These are phyloP conservation scores for Macrolepiota dolichaula DNA, from an alignment of 768 basidiomycete genomes.

Conservation along the genomic window DNA sequence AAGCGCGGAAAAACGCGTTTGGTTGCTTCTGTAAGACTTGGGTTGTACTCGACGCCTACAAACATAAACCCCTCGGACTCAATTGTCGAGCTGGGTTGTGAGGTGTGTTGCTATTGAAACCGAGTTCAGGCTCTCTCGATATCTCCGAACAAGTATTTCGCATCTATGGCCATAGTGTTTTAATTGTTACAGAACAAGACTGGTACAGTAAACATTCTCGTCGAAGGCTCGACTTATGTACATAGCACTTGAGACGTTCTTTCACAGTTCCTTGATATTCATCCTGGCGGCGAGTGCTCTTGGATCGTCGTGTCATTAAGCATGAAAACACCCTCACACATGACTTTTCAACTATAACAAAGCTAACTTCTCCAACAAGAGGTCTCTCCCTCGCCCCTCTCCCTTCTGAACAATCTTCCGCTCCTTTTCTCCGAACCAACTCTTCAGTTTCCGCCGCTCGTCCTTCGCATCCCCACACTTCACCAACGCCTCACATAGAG, in stretches of 20 bases:
- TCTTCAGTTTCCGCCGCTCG: constrained; percentile 43
- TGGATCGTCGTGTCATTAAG: background rate
- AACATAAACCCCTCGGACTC: constrained; percentile 7
- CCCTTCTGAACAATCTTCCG: constrained; percentile 45
- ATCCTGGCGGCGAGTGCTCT: background rate
- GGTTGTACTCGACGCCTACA: constrained; percentile 17
- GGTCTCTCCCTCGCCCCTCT: constrained; percentile 65
- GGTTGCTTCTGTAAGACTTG: constrained; percentile 17
- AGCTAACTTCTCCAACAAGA: constrained; percentile 60
- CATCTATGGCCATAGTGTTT: background rate
- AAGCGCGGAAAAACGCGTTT: constrained; percentile 20
- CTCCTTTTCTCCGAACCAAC: constrained; percentile 55
- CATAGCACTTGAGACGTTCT: background rate
- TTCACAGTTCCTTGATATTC: too few species aligned
- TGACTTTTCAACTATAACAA: constrained; percentile 22
- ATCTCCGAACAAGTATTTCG: background rate
- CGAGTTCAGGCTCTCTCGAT: constrained; percentile 15
- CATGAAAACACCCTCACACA: background rate
- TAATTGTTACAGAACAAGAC: background rate
- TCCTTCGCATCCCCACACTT: constrained; percentile 30
- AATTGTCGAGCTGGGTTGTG: constrained; percentile 14
- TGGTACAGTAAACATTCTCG: background rate
- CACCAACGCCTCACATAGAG: constrained; percentile 59
- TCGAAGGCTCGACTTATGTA: background rate
- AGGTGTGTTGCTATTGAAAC: constrained; percentile 18